These are phyloP conservation scores for Ammopiptanthus mongolicus DNA, from an alignment of 306 rosid genomes.

Conservation along the genomic window DNA sequence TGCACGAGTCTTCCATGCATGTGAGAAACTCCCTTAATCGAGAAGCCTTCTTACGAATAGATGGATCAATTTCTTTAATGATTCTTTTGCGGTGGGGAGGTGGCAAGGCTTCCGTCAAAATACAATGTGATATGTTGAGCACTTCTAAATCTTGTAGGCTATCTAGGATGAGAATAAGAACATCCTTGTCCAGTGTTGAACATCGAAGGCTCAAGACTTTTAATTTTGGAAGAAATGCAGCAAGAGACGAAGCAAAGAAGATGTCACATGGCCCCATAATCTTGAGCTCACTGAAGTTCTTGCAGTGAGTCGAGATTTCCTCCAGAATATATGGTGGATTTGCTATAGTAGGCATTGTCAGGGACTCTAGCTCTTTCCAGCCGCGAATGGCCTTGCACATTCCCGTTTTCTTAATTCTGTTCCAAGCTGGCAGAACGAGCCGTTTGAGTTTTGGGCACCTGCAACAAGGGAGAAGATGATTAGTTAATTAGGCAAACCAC, in stretches of 20 bases:
- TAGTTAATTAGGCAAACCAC: background rate
- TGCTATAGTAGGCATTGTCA: slow-evolving; percentile 75
- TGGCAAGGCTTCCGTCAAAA: slow-evolving; percentile 41
- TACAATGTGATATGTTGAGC: slow-evolving; percentile 70
- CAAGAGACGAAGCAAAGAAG: slow-evolving; percentile 45
- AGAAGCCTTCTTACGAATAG: slow-evolving; percentile 51
- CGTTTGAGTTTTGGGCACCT: slow-evolving; percentile 58
- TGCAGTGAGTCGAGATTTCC: slow-evolving; percentile 56
- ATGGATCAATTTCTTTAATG: slow-evolving; percentile 39
- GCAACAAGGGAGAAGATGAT: slow-evolving; percentile 12
- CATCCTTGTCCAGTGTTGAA: slow-evolving; percentile 43
- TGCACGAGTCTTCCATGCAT: slow-evolving; percentile 61
- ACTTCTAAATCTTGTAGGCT: slow-evolving; percentile 51
- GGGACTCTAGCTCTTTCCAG: slow-evolving; percentile 69
- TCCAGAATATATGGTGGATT: slow-evolving; percentile 62
- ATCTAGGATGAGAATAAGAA: slow-evolving; percentile 48
- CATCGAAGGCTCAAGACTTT: slow-evolving; percentile 76
- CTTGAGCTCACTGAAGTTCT: slow-evolving; percentile 64
- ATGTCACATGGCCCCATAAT: slow-evolving; percentile 77
- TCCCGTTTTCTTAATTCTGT: slow-evolving; percentile 71
- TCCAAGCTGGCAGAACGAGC: slow-evolving; percentile 84
- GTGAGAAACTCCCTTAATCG: slow-evolving; percentile 46
- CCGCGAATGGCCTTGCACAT: slow-evolving; percentile 63
- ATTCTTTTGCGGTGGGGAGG: slow-evolving; percentile 34
- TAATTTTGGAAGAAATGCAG: slow-evolving; percentile 47